These are phyloP conservation scores for Ophiocordyceps unilateralis DNA, from an alignment of 2,329 filamentous ascomycete species.

Conservation along the genomic window DNA sequence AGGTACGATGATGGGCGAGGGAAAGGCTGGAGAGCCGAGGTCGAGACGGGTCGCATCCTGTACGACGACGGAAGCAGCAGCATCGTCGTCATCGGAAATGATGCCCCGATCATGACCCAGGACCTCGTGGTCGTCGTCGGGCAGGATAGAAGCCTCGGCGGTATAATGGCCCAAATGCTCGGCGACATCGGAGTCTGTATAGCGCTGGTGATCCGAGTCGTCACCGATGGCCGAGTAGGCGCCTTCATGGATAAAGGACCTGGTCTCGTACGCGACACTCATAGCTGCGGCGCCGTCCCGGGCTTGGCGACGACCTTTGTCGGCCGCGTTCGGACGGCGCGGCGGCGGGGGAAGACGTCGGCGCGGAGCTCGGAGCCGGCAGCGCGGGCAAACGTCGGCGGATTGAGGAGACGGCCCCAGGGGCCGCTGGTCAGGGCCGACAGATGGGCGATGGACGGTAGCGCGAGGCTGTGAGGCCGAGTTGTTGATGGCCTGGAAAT, in stretches of 20 bases:
- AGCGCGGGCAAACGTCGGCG: no score
- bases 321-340: background rate
- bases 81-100: constrained; percentile 18
- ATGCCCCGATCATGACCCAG: constrained; percentile 13
- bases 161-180: constrained; percentile 27
- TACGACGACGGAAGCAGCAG: no score
- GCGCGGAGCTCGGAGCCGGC: no score
- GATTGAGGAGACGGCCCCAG: background rate
- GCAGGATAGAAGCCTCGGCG: constrained; percentile 18
- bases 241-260: constrained; percentile 30
- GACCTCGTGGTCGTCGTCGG: constrained; percentile 12
- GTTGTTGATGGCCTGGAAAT: constrained; percentile 10
- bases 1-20: constrained; percentile 16
- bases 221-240: constrained; percentile 22
- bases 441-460: background rate
- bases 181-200: constrained; percentile 24
- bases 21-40: constrained; percentile 9
- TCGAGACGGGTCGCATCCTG: constrained; percentile 11
- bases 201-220: constrained; percentile 13
- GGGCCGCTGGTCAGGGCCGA: background rate
- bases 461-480: constrained; percentile 2
- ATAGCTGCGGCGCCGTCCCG: no score
- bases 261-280: constrained; percentile 34
- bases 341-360: background rate
- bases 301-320: no score